Evolutionary conservation across 164 flowering plant species (phyloP), one percentile per base, ranked within the genome.

Genomic region (Protea cynaroides): DNA sequence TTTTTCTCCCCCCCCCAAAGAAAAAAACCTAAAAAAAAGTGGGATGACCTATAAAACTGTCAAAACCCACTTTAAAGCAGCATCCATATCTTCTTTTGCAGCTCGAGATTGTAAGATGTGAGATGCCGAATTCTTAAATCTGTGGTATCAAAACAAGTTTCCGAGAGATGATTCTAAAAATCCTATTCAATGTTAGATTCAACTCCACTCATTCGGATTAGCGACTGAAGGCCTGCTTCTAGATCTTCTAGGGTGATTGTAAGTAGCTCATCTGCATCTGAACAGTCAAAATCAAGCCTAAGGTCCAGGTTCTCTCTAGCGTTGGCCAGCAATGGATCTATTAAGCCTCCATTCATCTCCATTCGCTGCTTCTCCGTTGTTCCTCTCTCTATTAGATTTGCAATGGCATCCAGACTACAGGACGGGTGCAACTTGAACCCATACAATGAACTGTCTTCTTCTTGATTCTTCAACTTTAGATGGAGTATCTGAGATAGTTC

Each of bases 271-370:
- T 84, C 88, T 12, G 78, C 50, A 63, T 91, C 91, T 67, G 77
- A 69, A 71, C 95, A 87, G 23, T 87, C 89, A 69, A 87, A 89
- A 73, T 73, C 80, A 56, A 89, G 91, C 77, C 97, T 81, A 55
- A 87, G 79, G 64, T 94, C 98, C 77, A 94, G 73, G 69, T 77
- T 75, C 72, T 94, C 98, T 66, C 98, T 77, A 4, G 98, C 96
- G 77, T 94, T 94, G 23, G 83, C 85, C 22, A 93, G 84, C 92
- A 87, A 76, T 3, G 96, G 83, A 75, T 87, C 95, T 10, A 87
- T 76, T 64, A 94, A 59, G 47, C 98, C 98, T 50, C 97, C 98
- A 72, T 94, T 94, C 96, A 91, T 86, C 80, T 89, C 89, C 74
- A 73, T 81, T 4, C 97, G 75, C 72, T 87, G 94, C 66, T 83